These are phyloP conservation scores for Gossypium stocksii DNA, from an alignment of 345 rosid species.

Conservation along the genomic window DNA sequence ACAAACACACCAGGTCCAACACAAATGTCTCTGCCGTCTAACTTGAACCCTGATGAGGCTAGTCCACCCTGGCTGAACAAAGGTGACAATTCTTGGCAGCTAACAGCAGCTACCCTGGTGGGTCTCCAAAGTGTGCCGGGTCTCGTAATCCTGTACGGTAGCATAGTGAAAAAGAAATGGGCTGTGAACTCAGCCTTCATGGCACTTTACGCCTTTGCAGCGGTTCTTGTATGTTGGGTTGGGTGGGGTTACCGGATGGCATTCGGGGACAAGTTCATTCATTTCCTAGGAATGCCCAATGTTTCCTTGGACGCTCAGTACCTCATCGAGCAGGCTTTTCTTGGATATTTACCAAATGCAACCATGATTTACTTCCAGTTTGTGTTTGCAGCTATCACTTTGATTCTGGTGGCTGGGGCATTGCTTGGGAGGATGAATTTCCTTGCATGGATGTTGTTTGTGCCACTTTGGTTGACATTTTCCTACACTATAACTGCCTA, in stretches of 20 bases:
- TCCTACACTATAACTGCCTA: conserved; percentile 56
- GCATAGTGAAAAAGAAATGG: conserved; percentile 76
- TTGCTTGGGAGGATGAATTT: conserved; percentile 70
- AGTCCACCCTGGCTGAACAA: conserved; percentile 60
- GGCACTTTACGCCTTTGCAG: conserved; percentile 67
- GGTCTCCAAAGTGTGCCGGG: conserved; percentile 71
- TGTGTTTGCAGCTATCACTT: conserved; percentile 57
- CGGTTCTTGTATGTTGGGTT: conserved; percentile 65
- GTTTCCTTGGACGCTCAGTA: conserved; percentile 37
- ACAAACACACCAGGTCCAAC: background rate
- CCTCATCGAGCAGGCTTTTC: conserved; percentile 23
- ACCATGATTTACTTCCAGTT: conserved; percentile 64
- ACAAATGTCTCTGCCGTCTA: conserved; percentile 28
- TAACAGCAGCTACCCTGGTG: conserved; percentile 57
- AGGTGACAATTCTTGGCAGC: conserved; percentile 74
- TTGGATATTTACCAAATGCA: conserved; percentile 41
- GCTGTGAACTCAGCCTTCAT: conserved; percentile 75
- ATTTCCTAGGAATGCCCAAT: conserved; percentile 43
- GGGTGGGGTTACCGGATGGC: conserved; percentile 58
- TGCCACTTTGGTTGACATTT: conserved; percentile 64
- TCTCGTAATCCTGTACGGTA: conserved; percentile 56
- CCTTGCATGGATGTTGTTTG: conserved; percentile 67
- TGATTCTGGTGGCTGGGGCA: conserved; percentile 55
- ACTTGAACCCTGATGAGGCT: conserved; percentile 30
- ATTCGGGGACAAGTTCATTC: conserved; percentile 37